Conservation (phyloP, 345 rosid genomes). For the Raphanus sativus region DNA sequence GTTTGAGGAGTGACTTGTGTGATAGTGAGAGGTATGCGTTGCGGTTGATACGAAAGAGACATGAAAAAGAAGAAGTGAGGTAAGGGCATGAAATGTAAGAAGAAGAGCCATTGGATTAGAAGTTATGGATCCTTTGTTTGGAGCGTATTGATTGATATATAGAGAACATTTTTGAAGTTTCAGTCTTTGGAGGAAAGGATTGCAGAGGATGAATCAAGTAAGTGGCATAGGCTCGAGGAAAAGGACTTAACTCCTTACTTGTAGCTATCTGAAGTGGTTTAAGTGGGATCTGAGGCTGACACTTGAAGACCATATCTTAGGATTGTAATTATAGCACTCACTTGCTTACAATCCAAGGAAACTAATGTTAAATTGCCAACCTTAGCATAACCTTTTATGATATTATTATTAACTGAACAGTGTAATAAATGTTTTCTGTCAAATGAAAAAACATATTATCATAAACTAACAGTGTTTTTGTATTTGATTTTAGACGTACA, state of each 20-base stretch:
- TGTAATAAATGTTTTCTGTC: not conserved
- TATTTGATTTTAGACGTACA: slow-evolving; percentile 11
- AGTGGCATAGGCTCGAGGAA: slow-evolving; percentile 39
- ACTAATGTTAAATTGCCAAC: not conserved
- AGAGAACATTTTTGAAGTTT: slow-evolving; percentile 10
- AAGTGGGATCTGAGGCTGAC: slow-evolving; percentile 74
- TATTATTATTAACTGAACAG: not conserved
- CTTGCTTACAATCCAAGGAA: slow-evolving; percentile 38
- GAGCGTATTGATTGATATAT: slow-evolving; percentile 34
- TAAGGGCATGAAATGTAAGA: slow-evolving; percentile 31
- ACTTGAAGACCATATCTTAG: slow-evolving; percentile 32
- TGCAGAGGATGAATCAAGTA: slow-evolving; percentile 35
- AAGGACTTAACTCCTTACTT: slow-evolving; percentile 65
- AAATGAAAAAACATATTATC: not conserved
- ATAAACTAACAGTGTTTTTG: slow-evolving; percentile 37
- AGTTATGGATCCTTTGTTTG: slow-evolving; percentile 22
- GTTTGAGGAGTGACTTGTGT: slow-evolving; percentile 33
- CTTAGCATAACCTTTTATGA: not conserved
- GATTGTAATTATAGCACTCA: slow-evolving; percentile 18
- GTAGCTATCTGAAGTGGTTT: slow-evolving; percentile 72
- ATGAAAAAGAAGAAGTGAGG: slow-evolving; percentile 30
- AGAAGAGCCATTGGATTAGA: slow-evolving; percentile 21
- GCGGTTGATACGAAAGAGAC: slow-evolving; percentile 44
- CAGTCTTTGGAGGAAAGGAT: slow-evolving; percentile 48
- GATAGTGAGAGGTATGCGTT: slow-evolving; percentile 46